These are phyloP conservation scores for Aspergillus homomorphus DNA, from an alignment of 495 filamentous ascomycete genomes.

Conservation along the genomic window DNA sequence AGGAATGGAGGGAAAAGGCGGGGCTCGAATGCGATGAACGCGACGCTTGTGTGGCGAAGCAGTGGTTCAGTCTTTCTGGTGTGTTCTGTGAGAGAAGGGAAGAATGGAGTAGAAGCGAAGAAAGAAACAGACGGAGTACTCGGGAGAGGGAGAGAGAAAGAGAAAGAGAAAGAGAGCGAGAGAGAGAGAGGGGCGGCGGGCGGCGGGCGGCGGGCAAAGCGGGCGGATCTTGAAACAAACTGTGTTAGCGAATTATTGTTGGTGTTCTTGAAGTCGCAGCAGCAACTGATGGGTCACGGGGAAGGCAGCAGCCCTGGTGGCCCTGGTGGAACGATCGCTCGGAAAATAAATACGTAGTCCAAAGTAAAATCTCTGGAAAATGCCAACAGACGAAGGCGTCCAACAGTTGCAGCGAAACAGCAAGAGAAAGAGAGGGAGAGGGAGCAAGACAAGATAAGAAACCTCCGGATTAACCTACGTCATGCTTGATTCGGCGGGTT, in stretches of 20 bases:
- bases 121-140: slow-evolving; percentile 1
- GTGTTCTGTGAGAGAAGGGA: slow-evolving; percentile 7
- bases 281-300: too few relatives aligned
- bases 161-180: slow-evolving; percentile 4
- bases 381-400: neutral
- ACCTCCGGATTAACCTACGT: neutral
- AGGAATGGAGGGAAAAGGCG: neutral
- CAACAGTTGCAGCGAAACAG: neutral
- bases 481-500: neutral
- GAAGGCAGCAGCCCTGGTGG: neutral
- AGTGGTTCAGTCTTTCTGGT: neutral
- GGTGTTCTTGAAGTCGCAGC: too few relatives aligned
- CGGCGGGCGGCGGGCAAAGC: slow-evolving; percentile 10
- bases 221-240: slow-evolving; percentile 10
- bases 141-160: neutral
- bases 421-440: neutral
- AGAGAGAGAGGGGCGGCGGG: slow-evolving; percentile 6
- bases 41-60: neutral
- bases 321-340: neutral
- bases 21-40: too few relatives aligned
- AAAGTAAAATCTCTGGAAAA: neutral
- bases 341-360: neutral
- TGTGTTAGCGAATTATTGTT: slow-evolving; percentile 2
- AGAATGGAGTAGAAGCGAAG: slow-evolving; percentile 6
- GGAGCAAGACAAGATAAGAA: neutral